phyloP scores from a whole-genome alignment of 2,329 filamentous ascomycete species.

The Aureobasidium sp. region DNA sequence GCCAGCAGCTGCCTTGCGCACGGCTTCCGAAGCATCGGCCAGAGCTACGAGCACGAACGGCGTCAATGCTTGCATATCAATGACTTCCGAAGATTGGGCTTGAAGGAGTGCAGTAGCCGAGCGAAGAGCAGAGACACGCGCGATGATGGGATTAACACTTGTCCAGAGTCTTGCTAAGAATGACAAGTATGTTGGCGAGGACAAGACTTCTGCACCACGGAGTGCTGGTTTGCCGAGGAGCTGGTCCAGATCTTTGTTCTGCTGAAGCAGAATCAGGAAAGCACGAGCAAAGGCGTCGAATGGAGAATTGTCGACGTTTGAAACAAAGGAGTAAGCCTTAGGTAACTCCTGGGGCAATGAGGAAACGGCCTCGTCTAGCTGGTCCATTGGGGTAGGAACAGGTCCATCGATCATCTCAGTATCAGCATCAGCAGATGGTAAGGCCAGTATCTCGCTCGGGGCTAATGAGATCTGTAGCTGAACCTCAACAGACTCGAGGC shows the following conservation, averaged over 20 bases:
- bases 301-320: neutral
- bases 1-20: conserved; percentile 67
- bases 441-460: conserved; percentile 48
- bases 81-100: conserved; percentile 37
- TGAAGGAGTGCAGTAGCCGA: conserved; percentile 53
- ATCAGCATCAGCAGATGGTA: conserved; percentile 41
- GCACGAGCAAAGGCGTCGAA: conserved; percentile 14
- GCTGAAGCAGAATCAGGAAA: conserved; percentile 11
- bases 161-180: conserved; percentile 72
- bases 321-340: conserved; percentile 14
- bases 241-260: conserved; percentile 6
- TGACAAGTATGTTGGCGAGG: conserved; percentile 59
- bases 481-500: conserved; percentile 67
- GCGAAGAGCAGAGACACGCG: conserved; percentile 61
- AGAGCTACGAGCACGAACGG: conserved; percentile 73
- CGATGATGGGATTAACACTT: conserved; percentile 59
- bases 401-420: conserved; percentile 40
- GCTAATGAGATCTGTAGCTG: conserved; percentile 60
- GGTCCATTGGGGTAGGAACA: neutral
- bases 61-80: conserved; percentile 71
- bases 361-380: conserved; percentile 1
- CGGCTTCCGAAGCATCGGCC: conserved; percentile 63
- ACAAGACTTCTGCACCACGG: conserved; percentile 35
- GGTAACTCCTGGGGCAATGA: neutral
- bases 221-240: conserved; percentile 11